phyloP scores from a whole-genome alignment of 2,329 filamentous ascomycete genomes.

The Colletotrichum caudatum region DNA sequence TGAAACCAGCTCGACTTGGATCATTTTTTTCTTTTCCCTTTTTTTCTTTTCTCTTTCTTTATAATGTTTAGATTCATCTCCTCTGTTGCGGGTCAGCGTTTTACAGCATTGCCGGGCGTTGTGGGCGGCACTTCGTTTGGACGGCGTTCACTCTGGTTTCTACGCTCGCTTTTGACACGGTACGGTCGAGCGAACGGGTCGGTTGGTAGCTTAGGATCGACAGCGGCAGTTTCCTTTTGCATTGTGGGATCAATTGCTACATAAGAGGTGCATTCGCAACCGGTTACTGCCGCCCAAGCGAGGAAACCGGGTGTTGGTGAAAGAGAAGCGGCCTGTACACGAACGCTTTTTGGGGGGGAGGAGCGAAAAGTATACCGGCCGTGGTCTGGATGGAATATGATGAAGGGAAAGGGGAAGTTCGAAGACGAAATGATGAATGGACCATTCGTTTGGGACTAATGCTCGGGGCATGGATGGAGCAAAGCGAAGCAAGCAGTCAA shows the following conservation, averaged over 20 bases:
- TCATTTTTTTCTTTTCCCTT: neutral
- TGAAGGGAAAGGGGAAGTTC: constrained; percentile 25
- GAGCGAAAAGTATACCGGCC: constrained; percentile 16
- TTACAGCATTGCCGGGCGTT: constrained; percentile 44
- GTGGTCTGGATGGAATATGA: constrained; percentile 31
- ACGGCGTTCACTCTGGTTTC: constrained; percentile 43
- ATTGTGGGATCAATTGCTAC: constrained; percentile 24
- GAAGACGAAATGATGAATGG: constrained; percentile 38
- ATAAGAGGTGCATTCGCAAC: constrained; percentile 26
- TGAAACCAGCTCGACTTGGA: constrained; percentile 56
- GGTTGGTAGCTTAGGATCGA: constrained; percentile 17
- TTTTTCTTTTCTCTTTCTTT: neutral
- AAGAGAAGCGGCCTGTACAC: neutral
- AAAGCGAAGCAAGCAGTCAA: neutral
- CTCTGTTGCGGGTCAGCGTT: constrained; percentile 43
- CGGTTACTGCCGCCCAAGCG: constrained; percentile 26
- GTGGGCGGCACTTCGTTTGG: constrained; percentile 42
- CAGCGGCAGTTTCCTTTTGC: constrained; percentile 25
- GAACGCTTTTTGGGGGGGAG: neutral
- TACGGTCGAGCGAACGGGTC: constrained; percentile 28
- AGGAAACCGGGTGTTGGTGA: constrained; percentile 19
- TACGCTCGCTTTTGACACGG: constrained; percentile 37
- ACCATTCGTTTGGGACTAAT: constrained; percentile 26
- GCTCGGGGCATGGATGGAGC: constrained; percentile 3
- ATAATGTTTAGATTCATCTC: constrained; percentile 41